Base-by-base conservation (phyloP, 176 grass and related monocot genomes). In the Ananas comosus region DNA sequence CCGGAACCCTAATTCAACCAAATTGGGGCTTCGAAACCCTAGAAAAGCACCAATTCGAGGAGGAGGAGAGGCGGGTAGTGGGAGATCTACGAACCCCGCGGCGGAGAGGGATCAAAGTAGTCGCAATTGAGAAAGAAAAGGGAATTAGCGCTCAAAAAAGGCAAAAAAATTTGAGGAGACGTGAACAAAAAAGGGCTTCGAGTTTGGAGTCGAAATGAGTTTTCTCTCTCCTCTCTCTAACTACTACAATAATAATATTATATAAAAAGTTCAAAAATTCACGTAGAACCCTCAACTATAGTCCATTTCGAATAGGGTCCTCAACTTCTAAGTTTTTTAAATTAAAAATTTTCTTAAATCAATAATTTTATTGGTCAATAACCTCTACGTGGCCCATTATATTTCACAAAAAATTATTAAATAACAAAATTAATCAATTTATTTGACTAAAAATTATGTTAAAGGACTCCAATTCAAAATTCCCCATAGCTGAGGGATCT, bases 1-100 rank as follows among this genome's bases (percentile, higher is more conserved):
- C 48, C 67, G n/a, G 14, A 69, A 51, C 48, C 48, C 48, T 69
- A 69, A 42, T 67, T 67, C 25, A 23, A n/a, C 64, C 29, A 14
- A 47, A 16, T 13, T 49, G 13, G 33, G 12, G 56, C 56, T 61
- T 61, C 56, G 7, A 4, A 61, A 12, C 16, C 56, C 17, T 61
- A 19, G 56, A 61, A 61, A 9, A 6, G n/a, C 16, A 61, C 17
- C 17, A 61, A 61, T 61, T 61, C 56, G 56, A 61, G 50, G 5
- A 3, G 50, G 5, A 3, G 10, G 48, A 25, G 11, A 52, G n/a
- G 24, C 13, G 2, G 12, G 18, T 1, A 51, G 11, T 12, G 68
- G 49, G 21, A 70, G 21, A 70, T 67, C 33, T 67, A 48, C n/a
- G 8, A 19, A 61, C 6, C 56, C 21, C 56, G 56, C 12, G 16